Evolutionary conservation across 352 stramenopile species (phyloP).

Genomic region (Globisporangium takayamanum): DNA sequence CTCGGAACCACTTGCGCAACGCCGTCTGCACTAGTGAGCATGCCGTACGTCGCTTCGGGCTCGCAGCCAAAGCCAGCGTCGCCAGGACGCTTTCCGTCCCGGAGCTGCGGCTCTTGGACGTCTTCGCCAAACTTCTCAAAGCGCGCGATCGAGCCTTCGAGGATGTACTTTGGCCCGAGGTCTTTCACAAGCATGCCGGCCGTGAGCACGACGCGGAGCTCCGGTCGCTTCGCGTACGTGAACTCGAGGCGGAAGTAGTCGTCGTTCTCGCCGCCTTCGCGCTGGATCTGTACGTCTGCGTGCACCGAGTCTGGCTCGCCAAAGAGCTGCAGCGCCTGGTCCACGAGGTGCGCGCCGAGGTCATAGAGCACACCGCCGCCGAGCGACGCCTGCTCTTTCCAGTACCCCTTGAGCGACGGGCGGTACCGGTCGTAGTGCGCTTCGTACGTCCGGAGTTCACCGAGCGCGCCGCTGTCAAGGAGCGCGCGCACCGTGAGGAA

Average conservation of each 20-base stretch:
- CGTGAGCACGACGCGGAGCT: slow-evolving; percentile 51
- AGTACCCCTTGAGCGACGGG: slow-evolving; percentile 67
- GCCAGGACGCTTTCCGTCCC: slow-evolving; percentile 41
- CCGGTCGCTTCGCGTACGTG: slow-evolving; percentile 38
- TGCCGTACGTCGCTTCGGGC: slow-evolving; percentile 36
- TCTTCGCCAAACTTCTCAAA: slow-evolving; percentile 66
- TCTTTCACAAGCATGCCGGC: slow-evolving; percentile 64
- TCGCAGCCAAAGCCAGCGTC: slow-evolving; percentile 48
- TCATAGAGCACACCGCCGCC: slow-evolving; percentile 68
- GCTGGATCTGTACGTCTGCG: slow-evolving; percentile 68
- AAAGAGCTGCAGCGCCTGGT: slow-evolving; percentile 66
- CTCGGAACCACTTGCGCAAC: slow-evolving; percentile 27
- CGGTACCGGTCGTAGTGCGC: slow-evolving; percentile 67
- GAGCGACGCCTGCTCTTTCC: slow-evolving; percentile 57
- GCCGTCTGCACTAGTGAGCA: slow-evolving; percentile 24
- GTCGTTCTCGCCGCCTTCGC: slow-evolving; percentile 54
- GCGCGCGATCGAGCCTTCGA: slow-evolving; percentile 48
- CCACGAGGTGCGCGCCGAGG: slow-evolving; percentile 56
- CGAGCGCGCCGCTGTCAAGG: slow-evolving; percentile 40
- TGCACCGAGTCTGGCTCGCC: slow-evolving; percentile 37
- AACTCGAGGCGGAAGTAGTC: slow-evolving; percentile 73
- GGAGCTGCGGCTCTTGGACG: slow-evolving; percentile 51
- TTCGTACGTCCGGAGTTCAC: slow-evolving; percentile 50
- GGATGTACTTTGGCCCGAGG: slow-evolving; percentile 49
- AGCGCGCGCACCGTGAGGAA: slow-evolving; percentile 53